Conservation (phyloP, 768 basidiomycete genomes). For the Amanita brunnescens region DNA sequence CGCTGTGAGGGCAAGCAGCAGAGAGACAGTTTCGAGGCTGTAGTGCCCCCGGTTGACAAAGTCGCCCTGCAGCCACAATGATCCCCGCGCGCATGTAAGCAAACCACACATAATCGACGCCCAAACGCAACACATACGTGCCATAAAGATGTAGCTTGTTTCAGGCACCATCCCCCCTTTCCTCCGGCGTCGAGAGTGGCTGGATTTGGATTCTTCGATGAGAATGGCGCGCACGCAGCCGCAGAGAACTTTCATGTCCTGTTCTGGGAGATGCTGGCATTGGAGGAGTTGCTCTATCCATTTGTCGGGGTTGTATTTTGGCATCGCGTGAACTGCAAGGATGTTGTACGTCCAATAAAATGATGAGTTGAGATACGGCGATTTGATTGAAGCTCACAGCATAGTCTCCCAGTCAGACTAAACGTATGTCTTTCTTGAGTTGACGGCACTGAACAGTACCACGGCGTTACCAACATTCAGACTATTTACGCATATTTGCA, state of each 20-base stretch:
- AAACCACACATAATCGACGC: conserved; percentile 11
- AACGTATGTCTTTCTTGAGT: too few relatives aligned
- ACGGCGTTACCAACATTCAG: too few relatives aligned
- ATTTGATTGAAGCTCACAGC: too few relatives aligned
- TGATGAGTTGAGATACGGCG: too few relatives aligned
- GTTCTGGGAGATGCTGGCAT: conserved; percentile 83
- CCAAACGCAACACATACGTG: conserved; percentile 44
- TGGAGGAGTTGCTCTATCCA: conserved; percentile 86
- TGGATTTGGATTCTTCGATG: conserved; percentile 98
- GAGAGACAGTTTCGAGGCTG: conserved; percentile 88
- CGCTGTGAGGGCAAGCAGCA: conserved; percentile 84
- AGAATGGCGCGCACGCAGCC: conserved; percentile 81
- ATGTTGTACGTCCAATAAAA: too few relatives aligned
- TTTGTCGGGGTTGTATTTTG: conserved; percentile 41
- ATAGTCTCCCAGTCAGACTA: too few relatives aligned
- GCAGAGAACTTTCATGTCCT: conserved; percentile 91
- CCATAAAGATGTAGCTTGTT: conserved; percentile 95
- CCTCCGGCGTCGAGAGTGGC: conserved; percentile 85
- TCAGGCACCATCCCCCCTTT: conserved; percentile 82
- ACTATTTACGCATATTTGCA: too few relatives aligned
- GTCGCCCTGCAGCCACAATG: conserved; percentile 63
- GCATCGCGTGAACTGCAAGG: not conserved
- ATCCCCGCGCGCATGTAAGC: not conserved
- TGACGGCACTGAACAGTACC: too few relatives aligned
- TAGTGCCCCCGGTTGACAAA: conserved; percentile 98